phyloP scores from a whole-genome alignment of 1,139 yeast species.

The Kodamaea anthophila region DNA sequence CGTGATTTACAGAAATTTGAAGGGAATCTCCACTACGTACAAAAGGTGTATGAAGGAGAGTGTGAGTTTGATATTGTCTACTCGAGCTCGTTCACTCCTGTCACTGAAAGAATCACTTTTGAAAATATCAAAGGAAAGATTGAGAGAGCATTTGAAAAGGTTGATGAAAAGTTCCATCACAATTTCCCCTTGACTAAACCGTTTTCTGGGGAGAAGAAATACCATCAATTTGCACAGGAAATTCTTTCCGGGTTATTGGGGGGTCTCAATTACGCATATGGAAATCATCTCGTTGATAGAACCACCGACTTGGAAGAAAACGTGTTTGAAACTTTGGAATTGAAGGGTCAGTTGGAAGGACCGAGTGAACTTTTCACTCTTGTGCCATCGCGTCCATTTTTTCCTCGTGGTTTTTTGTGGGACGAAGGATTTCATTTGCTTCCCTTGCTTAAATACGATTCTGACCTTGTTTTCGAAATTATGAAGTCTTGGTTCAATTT shows the following conservation, averaged over 20 bases:
- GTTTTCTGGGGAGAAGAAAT: conserved; percentile 37
- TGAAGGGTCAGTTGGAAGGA: conserved; percentile 53
- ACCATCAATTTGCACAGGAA: conserved; percentile 64
- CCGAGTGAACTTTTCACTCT: conserved; percentile 70
- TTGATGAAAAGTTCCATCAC: conserved; percentile 51
- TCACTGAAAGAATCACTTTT: conserved; percentile 35
- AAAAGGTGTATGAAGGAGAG: conserved; percentile 66
- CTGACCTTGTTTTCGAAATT: conserved; percentile 77
- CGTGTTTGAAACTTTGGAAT: conserved; percentile 48
- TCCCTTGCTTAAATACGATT: conserved; percentile 77
- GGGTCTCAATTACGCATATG: conserved; percentile 84
- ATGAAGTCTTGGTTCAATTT: conserved; percentile 81
- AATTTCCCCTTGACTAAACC: conserved; percentile 55
- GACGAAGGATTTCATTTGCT: conserved; percentile 95
- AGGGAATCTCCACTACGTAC: conserved; percentile 77
- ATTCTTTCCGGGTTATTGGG: conserved; percentile 79
- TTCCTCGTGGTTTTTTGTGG: conserved; percentile 98
- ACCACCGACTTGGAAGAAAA: conserved; percentile 62
- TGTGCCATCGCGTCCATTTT: conserved; percentile 90
- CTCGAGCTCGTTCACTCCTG: conserved; percentile 41
- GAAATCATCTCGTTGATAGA: conserved; percentile 82
- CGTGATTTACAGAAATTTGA: conserved; percentile 56
- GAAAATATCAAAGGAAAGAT: conserved; percentile 37
- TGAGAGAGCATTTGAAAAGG: conserved; percentile 26
- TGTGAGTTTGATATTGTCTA: conserved; percentile 72